These are phyloP conservation scores for Prunus davidiana DNA, from an alignment of 306 rosid genomes.

Conservation along the genomic window DNA sequence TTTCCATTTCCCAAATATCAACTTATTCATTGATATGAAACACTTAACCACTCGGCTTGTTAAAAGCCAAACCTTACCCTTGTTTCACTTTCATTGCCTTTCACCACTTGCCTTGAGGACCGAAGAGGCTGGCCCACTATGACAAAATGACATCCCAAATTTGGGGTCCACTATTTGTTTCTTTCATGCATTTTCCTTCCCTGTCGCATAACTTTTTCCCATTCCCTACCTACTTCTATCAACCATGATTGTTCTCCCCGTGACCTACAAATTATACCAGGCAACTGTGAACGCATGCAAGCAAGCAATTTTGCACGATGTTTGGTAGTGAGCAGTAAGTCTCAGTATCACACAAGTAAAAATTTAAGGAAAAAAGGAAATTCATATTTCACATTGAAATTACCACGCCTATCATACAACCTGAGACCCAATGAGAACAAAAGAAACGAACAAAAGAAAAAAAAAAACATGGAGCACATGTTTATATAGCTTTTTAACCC, in stretches of 20 bases:
- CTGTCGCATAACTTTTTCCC: neutral
- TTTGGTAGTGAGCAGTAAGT: neutral
- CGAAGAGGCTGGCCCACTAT: neutral
- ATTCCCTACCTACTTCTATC: neutral
- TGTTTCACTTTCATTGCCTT: no score
- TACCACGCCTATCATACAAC: conserved; percentile 5
- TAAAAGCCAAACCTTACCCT: no score
- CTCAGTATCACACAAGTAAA: neutral
- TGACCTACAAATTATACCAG: neutral
- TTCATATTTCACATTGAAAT: neutral
- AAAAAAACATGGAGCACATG: conserved; percentile 33
- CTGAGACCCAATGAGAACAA: no score
- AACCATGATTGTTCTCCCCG: neutral
- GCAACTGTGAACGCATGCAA: neutral
- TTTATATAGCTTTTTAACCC: neutral
- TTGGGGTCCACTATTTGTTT: neutral
- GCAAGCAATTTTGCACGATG: neutral
- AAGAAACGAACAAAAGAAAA: neutral
- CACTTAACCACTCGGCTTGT: no score
- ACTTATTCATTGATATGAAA: no score
- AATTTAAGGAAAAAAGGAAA: neutral
- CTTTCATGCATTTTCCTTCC: neutral
- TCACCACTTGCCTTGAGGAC: neutral
- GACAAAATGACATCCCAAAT: neutral
- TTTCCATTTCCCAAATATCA: no score